Evolutionary conservation across 805 yeast species (phyloP).

Genomic region (Phaffomyces antillensis): DNA sequence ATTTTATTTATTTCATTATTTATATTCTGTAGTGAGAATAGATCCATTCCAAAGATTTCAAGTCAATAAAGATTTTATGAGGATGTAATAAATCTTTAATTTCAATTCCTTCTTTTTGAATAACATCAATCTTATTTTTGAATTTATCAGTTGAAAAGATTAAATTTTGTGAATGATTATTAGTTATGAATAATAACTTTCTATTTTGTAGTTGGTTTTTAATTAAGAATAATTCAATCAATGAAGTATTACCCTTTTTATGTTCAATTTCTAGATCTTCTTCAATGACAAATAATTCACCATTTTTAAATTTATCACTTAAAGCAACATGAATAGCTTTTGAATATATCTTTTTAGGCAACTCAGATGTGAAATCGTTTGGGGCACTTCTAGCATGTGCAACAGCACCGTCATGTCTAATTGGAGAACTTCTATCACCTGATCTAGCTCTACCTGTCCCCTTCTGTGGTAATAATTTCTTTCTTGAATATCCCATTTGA

Average conservation of each 20-base stretch:
- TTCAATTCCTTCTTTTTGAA: conserved; percentile 70
- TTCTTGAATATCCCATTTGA: conserved; percentile 78
- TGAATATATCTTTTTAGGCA: conserved; percentile 68
- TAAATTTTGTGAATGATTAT: conserved; percentile 52
- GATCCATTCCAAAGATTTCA: conserved; percentile 61
- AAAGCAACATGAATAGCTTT: conserved; percentile 77
- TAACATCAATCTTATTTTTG: conserved; percentile 51
- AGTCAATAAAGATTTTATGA: conserved; percentile 65
- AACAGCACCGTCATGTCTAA: conserved; percentile 79
- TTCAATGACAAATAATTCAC: conserved; percentile 62
- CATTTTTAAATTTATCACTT: conserved; percentile 71
- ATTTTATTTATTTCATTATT: neutral
- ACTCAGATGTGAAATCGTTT: conserved; percentile 73
- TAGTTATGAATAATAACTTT: conserved; percentile 62
- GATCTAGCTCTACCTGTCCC: conserved; percentile 93
- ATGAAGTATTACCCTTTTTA: conserved; percentile 31
- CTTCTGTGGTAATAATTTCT: conserved; percentile 81
- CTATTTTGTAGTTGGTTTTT: conserved; percentile 43
- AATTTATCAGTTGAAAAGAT: conserved; percentile 47
- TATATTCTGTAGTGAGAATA: conserved; percentile 13
- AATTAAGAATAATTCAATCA: conserved; percentile 42
- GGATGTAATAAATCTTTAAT: conserved; percentile 82
- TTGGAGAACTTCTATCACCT: conserved; percentile 95
- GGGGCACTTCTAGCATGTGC: conserved; percentile 91
- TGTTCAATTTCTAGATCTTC: conserved; percentile 30